Conservation (phyloP, 192 early-diverging fungal species). For the Coemansia sp. region DNA sequence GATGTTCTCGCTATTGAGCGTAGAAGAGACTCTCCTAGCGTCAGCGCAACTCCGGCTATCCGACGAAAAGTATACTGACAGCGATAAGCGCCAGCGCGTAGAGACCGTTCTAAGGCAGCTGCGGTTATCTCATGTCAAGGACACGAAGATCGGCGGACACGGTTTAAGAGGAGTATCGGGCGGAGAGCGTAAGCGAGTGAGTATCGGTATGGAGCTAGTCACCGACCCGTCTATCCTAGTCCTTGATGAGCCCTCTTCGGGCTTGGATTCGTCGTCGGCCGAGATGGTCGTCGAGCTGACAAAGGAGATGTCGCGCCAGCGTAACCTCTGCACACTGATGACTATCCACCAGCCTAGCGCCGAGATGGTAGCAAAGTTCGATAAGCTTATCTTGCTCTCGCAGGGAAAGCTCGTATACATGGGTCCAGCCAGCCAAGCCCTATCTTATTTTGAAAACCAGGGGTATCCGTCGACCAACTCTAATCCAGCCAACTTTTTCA, state of each 20-base stretch:
- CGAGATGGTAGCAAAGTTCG: conserved; percentile 76
- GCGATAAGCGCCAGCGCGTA: conserved; percentile 60
- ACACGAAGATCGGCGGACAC: conserved; percentile 54
- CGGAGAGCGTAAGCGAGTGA: conserved; percentile 57
- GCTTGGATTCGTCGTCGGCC: conserved; percentile 68
- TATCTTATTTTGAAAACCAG: conserved; percentile 49
- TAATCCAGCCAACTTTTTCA: conserved; percentile 69
- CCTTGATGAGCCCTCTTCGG: conserved; percentile 62
- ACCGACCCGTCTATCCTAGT: conserved; percentile 59
- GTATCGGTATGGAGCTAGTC: conserved; percentile 51
- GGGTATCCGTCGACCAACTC: conserved; percentile 61
- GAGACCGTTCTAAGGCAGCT: conserved; percentile 63
- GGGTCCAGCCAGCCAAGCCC: conserved; percentile 47
- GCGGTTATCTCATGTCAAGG: conserved; percentile 61
- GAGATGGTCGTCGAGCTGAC: conserved; percentile 61
- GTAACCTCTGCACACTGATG: conserved; percentile 74
- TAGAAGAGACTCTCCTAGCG: conserved; percentile 73
- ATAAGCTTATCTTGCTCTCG: conserved; percentile 71
- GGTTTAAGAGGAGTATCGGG: conserved; percentile 54
- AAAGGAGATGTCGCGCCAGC: conserved; percentile 57
- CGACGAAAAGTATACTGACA: conserved; percentile 45
- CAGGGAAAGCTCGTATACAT: conserved; percentile 64
- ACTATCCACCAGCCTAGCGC: conserved; percentile 89
- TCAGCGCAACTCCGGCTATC: conserved; percentile 72
- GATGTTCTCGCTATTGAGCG: conserved; percentile 61